Conservation (phyloP, 345 rosid species). For the Rhodomyrtus tomentosa region DNA sequence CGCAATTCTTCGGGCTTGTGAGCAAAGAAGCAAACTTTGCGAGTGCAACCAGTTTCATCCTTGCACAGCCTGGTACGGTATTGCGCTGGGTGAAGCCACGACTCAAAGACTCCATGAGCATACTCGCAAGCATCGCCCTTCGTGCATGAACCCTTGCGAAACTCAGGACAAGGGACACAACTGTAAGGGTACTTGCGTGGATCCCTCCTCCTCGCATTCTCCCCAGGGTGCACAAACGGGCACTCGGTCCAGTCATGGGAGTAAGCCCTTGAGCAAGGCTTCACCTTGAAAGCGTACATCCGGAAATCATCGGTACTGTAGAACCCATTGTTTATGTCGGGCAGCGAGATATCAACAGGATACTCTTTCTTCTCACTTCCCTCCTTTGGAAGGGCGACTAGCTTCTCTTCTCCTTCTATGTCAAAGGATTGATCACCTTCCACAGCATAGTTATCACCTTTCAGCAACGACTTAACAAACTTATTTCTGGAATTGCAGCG, state of each 20-base stretch:
- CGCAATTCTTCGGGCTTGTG: conserved; percentile 80
- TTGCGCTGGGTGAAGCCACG: conserved; percentile 99
- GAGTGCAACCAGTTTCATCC: conserved; percentile 75
- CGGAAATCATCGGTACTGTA: conserved; percentile 87
- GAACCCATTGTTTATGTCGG: conserved; percentile 78
- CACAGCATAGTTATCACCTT: conserved; percentile 18
- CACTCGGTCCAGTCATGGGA: conserved; percentile 99
- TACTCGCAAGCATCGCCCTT: conserved; percentile 88
- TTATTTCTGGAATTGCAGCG: conserved; percentile 27
- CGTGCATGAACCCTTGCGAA: conserved; percentile 86
- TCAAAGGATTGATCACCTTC: background rate
- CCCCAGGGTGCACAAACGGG: conserved; percentile 97
- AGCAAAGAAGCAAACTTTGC: conserved; percentile 98
- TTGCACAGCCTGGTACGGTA: conserved; percentile 93
- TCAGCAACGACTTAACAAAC: conserved; percentile 43
- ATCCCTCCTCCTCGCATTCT: conserved; percentile 98
- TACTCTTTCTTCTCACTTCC: conserved; percentile 59
- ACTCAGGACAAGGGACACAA: conserved; percentile 97
- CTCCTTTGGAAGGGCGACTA: conserved; percentile 13
- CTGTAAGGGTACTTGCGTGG: conserved; percentile 88
- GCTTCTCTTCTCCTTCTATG: conserved; percentile 35
- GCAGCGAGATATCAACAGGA: conserved; percentile 69
- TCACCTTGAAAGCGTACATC: conserved; percentile 87
- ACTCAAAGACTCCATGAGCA: conserved; percentile 95
- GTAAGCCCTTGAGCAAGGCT: conserved; percentile 97